phyloP scores from a whole-genome alignment of 495 filamentous ascomycete genomes.

The Daldinia decipiens region DNA sequence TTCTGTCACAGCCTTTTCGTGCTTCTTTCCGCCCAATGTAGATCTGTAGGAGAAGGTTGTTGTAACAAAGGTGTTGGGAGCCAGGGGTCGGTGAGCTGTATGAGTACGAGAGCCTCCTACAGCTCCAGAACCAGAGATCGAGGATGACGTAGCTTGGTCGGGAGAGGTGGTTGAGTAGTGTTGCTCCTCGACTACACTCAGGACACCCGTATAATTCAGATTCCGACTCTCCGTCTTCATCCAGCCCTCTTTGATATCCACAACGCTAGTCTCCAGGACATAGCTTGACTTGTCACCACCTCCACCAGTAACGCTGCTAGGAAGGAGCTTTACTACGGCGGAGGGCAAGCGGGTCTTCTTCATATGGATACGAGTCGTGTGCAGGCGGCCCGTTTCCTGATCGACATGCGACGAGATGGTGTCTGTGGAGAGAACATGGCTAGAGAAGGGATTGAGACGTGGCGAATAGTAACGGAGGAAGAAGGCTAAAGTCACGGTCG shows the following conservation, averaged over 20 bases:
- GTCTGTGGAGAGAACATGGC: slow-evolving; percentile 95
- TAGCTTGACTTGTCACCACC: slow-evolving; percentile 81
- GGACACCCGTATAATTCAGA: slow-evolving; percentile 88
- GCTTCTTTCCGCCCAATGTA: slow-evolving; percentile 76
- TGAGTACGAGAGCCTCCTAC: slow-evolving; percentile 4
- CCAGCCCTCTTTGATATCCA: slow-evolving; percentile 90
- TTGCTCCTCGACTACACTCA: slow-evolving; percentile 93
- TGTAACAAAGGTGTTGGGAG: slow-evolving; percentile 76
- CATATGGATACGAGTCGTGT: slow-evolving; percentile 89
- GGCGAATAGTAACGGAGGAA: slow-evolving; percentile 92
- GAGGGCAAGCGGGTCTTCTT: slow-evolving; percentile 92
- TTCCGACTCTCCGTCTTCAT: slow-evolving; percentile 86
- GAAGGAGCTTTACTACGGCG: slow-evolving; percentile 82
- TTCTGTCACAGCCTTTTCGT: slow-evolving; percentile 57
- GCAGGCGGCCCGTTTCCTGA: slow-evolving; percentile 77
- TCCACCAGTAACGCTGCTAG: slow-evolving; percentile 72
- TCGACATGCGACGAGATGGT: slow-evolving; percentile 90
- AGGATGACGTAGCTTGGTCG: slow-evolving; percentile 16
- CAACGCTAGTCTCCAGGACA: slow-evolving; percentile 89
- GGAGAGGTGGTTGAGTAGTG: slow-evolving; percentile 67
- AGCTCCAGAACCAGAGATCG: neutral
- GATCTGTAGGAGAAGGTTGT: slow-evolving; percentile 89
- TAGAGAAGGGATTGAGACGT: slow-evolving; percentile 85
- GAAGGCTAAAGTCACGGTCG: slow-evolving; percentile 92
- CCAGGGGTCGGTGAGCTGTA: slow-evolving; percentile 33